Evolutionary conservation across 805 yeast species (phyloP).

Genomic region (Yamadazyma endophytica): DNA sequence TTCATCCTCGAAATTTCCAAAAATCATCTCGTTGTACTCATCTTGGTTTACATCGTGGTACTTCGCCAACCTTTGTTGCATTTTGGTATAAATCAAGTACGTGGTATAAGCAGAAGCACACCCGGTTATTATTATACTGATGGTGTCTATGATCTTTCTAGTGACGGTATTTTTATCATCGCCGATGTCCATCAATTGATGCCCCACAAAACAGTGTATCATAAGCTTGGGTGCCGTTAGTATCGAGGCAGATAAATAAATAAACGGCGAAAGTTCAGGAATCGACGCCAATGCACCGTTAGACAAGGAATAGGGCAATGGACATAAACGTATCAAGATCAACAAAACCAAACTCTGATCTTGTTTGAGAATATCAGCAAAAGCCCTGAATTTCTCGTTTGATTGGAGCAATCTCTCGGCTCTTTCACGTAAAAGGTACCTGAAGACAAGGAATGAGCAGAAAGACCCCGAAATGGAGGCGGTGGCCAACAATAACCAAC

Average conservation of each 20-base stretch:
- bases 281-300: constrained; percentile 91
- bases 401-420: constrained; percentile 58
- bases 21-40: constrained; percentile 28
- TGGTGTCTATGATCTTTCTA: constrained; percentile 56
- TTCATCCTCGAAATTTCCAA: constrained; percentile 37
- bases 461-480: constrained; percentile 74
- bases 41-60: constrained; percentile 17
- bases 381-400: constrained; percentile 66
- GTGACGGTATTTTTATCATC: constrained; percentile 44
- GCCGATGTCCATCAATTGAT: constrained; percentile 67
- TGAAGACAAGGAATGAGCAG: constrained; percentile 65
- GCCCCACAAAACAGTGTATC: constrained; percentile 75
- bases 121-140: constrained; percentile 57
- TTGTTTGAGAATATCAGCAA: constrained; percentile 70
- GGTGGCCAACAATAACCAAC: constrained; percentile 72
- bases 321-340: constrained; percentile 76
- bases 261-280: constrained; percentile 62
- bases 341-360: constrained; percentile 55
- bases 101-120: constrained; percentile 56
- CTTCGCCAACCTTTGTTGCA: constrained; percentile 34
- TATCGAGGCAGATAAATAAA: constrained; percentile 67
- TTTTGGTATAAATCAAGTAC: constrained; percentile 58
- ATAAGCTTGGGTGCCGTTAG: constrained; percentile 79
- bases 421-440: constrained; percentile 50
- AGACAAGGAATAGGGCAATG: constrained; percentile 87